These are phyloP conservation scores for Chenopodium suecicum DNA, from an alignment of 148 eudicot species.

Conservation along the genomic window DNA sequence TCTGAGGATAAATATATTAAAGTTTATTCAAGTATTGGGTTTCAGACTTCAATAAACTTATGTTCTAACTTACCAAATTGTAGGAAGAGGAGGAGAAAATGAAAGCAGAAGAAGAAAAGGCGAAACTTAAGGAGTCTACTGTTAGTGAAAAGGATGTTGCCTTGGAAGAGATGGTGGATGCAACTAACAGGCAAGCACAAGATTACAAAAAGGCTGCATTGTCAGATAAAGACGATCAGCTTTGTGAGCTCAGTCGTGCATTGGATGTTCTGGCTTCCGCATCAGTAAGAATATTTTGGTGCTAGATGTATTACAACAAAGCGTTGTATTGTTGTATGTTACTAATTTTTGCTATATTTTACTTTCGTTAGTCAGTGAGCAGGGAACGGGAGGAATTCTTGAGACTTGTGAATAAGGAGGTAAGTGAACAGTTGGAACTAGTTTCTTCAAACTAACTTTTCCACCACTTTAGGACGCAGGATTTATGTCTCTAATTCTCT, in stretches of 20 bases:
- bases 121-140: conserved; percentile 53
- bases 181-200: conserved; percentile 54
- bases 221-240: conserved; percentile 59
- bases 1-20: not conserved
- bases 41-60: not conserved
- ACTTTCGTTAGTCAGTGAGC: conserved; percentile 64
- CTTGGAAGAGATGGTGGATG: conserved; percentile 59
- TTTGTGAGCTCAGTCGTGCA: conserved; percentile 78
- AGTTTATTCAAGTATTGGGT: not conserved
- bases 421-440: conserved; percentile 17
- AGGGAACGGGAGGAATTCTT: conserved; percentile 84
- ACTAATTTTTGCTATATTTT: conserved; percentile 19
- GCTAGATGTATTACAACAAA: not conserved
- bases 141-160: conserved; percentile 55
- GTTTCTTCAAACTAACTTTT: not conserved
- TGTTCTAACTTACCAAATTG: conserved; percentile 22
- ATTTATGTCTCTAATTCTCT: conserved; percentile 2
- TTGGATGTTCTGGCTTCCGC: conserved; percentile 77
- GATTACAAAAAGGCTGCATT: conserved; percentile 37
- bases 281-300: conserved; percentile 43
- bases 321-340: not conserved
- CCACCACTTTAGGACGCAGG: not conserved
- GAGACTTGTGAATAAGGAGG: conserved; percentile 85
- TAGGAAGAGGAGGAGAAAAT: conserved; percentile 64
- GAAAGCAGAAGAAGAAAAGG: conserved; percentile 58